Percentiles rank a stretch among this genome's conserved stretches.
These are phyloP conservation scores for Phaeodactylum tricornutum DNA, from an alignment of 108 stramenopile genomes.

Conservation along the genomic window DNA sequence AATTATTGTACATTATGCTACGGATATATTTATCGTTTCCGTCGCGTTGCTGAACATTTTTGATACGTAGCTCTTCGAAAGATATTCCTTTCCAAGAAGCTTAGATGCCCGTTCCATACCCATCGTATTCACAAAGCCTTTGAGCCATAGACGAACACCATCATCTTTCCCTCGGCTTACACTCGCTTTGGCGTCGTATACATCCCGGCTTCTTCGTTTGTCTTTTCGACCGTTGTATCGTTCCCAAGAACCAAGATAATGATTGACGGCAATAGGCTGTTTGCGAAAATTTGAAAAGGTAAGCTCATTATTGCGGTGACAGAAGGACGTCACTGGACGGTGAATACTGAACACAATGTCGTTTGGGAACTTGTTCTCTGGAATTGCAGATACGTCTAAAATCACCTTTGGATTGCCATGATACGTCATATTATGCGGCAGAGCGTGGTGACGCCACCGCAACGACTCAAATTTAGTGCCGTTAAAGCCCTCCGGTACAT, in stretches of 20 bases:
- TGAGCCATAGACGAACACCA: slow-evolving; percentile 11
- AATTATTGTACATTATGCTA: too few species aligned
- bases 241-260: slow-evolving; percentile 31
- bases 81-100: slow-evolving; percentile 9
- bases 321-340: slow-evolving; percentile 4
- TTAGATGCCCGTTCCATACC: slow-evolving; percentile 10
- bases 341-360: slow-evolving; percentile 17
- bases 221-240: slow-evolving; percentile 21
- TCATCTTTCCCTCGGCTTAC: slow-evolving; percentile 13
- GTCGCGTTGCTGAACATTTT: too few species aligned
- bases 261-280: slow-evolving; percentile 21
- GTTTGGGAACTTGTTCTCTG: slow-evolving; percentile 2
- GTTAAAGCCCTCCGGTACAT: slow-evolving; percentile 2
- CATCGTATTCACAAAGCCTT: slow-evolving; percentile 8
- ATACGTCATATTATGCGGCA: slow-evolving; percentile 7
- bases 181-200: slow-evolving; percentile 20
- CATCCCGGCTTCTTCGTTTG: slow-evolving; percentile 14
- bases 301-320: slow-evolving; percentile 6
- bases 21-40: too few species aligned
- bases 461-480: slow-evolving; percentile 9
- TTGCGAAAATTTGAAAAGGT: background rate
- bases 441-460: slow-evolving; percentile 12
- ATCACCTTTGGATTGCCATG: slow-evolving; percentile 23
- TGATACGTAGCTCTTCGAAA: too few species aligned
- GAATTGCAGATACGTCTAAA: slow-evolving; percentile 16